Evolutionary conservation across 495 filamentous ascomycete species (phyloP), one percentile per base, ranked within the genome.

Genomic region (Aspergillus egyptiacus): DNA sequence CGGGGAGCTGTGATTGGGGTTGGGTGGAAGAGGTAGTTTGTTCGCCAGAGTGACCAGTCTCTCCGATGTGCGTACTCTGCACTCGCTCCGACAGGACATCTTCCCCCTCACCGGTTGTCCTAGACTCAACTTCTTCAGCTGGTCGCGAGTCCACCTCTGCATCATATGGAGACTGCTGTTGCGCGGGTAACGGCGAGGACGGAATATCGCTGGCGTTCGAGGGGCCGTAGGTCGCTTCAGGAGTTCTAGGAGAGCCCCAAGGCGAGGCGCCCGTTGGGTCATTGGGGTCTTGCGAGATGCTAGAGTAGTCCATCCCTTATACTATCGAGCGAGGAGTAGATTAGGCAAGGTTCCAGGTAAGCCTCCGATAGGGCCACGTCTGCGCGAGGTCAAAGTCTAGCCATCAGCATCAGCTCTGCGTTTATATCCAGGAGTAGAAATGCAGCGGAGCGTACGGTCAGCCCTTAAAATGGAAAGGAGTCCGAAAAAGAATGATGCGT

Each of bases 251-350:
- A 31, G 87, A 87, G 18, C 79, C 84, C 89, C 89, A 95, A 15
- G 89, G 87, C 6, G 87, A 90, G 30, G 78, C 62, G 22, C 79
- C 89, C 17, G 70, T 74, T 9, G 81, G 77, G 55, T 87, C 72
- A 6, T 90, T 86, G 11, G 81, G 80, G 65, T 93, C 89, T 56
- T 80, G 67, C 59, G 85, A 80, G 20, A 88, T 77, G 44, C 84
- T 66, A 41, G 87, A 87, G 68, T 93, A 95, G 67, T 95, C 89
- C 89, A 95, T 95, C 17, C 44, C 46, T 38, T 35, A 48, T 39
- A 13, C 35, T 53, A n/a, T 33, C 34, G 30, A 7, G n/a, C n/a
- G n/a, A n/a, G n/a, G n/a, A n/a, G n/a, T 35, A 34, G 25, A 39
- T 43, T 31, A 19, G 22, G 40, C 31, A 24, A 36, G 46, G 52